phyloP scores from a whole-genome alignment of 768 basidiomycete species.

The Lactarius indigo region DNA sequence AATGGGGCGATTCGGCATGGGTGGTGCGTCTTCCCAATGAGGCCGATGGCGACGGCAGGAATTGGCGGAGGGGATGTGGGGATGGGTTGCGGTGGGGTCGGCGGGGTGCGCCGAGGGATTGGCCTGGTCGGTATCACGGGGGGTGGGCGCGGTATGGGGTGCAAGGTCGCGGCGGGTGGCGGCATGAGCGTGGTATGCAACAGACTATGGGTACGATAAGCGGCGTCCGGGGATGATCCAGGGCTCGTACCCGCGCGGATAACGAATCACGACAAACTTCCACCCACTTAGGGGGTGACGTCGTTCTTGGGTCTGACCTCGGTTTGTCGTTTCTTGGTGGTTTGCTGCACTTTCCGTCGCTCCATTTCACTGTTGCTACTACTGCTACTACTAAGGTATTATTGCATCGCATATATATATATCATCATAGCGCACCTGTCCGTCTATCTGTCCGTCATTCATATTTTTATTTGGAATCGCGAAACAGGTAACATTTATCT shows the following conservation, averaged over 20 bases:
- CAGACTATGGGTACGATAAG: conserved; percentile 28
- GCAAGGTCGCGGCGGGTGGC: conserved; percentile 32
- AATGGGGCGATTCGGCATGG: conserved; percentile 29
- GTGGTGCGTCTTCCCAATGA: conserved; percentile 46
- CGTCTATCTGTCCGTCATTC: neutral
- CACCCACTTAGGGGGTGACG: conserved; percentile 74
- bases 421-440: neutral
- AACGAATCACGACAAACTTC: conserved; percentile 70
- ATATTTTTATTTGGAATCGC: neutral
- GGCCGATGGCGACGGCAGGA: conserved; percentile 27
- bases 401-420: neutral
- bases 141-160: conserved; percentile 9
- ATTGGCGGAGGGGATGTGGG: conserved; percentile 32
- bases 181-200: conserved; percentile 34
- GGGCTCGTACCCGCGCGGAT: conserved; percentile 48
- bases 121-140: conserved; percentile 27
- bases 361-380: neutral
- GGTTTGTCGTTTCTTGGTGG: neutral
- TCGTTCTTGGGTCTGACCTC: neutral
- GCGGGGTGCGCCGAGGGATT: conserved; percentile 32
- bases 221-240: conserved; percentile 51
- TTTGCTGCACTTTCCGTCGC: neutral
- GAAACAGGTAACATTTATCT: neutral
- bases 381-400: neutral
- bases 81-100: no score